Base-by-base conservation (phyloP, 164 flowering plant species). In the Vitis riparia region DNA sequence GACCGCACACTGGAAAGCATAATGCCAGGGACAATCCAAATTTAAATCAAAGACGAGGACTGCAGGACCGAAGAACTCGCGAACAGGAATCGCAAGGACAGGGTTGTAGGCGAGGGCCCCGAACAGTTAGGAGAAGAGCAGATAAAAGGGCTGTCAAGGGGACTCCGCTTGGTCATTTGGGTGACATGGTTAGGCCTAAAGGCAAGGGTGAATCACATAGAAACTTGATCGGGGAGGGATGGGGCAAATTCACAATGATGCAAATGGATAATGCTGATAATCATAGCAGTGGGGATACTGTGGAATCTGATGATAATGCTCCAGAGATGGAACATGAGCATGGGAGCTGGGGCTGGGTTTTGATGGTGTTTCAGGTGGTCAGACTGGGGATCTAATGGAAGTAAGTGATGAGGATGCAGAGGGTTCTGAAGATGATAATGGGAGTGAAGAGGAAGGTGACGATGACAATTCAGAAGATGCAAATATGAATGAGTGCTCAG, bases 331-430 rank as follows among this genome's bases (percentile, higher is more conserved):
- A 67, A 11, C 84, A 83, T 63, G 89, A 82, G 30, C 83, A 77
- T 74, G 87, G 83, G 66, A 86, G 83, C 51, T 69, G 74, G 63
- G 63, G 11, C 44, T 19, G 7, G 81, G 68, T 51, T 80, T 71
- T 55, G 55, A 59, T 19, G 73, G 72, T 58, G 51, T 59, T 11
- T 78, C 77, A 29, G 74, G 66, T 58, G 63, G 74, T 37, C 74
- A 75, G 76, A 65, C 80, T 57, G 70, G 70, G 23, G 79, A 76
- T 52, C 11, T 73, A 59, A 37, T 77, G 69, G 86, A 80, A 59
- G 83, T 61, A 13, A 84, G 90, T 53, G 87, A 85, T n/a, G 88
- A 85, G 32, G 87, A 86, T 71, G 86, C 48, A 13, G 88, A 76
- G 67, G 89, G 50, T n/a, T 69, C 17, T 23, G 87, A 75, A 1